Evolutionary conservation across 306 rosid species (phyloP).

Genomic region (Neltuma alba): DNA sequence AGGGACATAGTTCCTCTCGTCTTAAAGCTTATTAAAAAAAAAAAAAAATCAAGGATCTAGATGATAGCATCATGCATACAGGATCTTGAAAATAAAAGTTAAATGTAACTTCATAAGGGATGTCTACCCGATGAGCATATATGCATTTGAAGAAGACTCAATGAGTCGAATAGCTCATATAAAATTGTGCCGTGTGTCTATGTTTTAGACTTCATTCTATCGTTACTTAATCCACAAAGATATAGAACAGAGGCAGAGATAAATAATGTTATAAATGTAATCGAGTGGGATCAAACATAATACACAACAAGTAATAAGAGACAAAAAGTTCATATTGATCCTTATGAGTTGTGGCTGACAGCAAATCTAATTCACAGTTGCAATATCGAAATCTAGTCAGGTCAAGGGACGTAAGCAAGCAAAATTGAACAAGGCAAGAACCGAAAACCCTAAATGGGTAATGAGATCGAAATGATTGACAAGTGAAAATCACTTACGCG

Average conservation of each 20-base stretch:
- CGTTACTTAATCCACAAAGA: not conserved
- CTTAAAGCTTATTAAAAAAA: not conserved
- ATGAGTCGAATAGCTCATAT: constrained; percentile 1
- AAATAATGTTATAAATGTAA: not conserved
- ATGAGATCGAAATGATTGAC: not conserved
- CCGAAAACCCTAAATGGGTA: constrained; percentile 39
- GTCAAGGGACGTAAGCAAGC: not conserved
- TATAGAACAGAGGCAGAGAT: not conserved
- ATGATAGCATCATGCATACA: not conserved
- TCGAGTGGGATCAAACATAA: not conserved
- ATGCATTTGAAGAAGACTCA: not conserved
- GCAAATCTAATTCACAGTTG: not conserved
- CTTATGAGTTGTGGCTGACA: not conserved
- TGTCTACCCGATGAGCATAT: not conserved
- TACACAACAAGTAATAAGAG: not conserved
- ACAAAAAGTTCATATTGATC: not conserved
- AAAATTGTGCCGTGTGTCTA: not conserved
- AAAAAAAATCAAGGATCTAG: not conserved
- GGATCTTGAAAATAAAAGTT: not conserved
- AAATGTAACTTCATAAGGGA: not conserved
- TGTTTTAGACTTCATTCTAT: not conserved
- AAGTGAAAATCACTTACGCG: constrained; percentile 62
- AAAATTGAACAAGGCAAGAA: not conserved
- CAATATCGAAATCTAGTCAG: not conserved
- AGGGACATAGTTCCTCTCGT: not conserved